Base-by-base conservation (phyloP, 225 moss, liverwort and hornwort species). In the Sphagnum tenellum region DNA sequence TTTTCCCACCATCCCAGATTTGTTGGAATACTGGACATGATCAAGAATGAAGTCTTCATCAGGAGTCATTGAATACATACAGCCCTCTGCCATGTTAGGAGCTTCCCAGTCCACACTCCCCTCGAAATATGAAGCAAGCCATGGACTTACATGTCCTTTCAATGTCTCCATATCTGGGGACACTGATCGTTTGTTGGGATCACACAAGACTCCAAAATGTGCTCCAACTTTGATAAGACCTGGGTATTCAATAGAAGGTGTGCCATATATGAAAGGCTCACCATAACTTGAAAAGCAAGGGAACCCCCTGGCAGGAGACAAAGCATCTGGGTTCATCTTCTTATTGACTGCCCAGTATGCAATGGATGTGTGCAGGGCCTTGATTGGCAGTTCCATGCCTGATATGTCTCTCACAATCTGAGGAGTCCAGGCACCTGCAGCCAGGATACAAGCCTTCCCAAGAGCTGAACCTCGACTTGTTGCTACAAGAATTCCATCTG, bases 21-120 rank as follows among this genome's bases (percentile, higher is more conserved):
- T 53, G 29, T 29, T 29, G 61, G 50, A 69, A 45, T 48, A 67
- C 11, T 92, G 87, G 55, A 98, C 69, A 50, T 75, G 80, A 75
- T 98, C 96, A 8, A 98, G 76, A 73, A 98, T 89, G 70, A 90
- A 98, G 70, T 93, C 93, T 72, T 93, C 93, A 52, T 98, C 96
- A 10, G 90, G 90, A 61, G 90, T 98, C 91, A 91, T 93, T 73
- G 86, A 93, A 64, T 98, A 98, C 70, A 93, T 67, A 62, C 96
- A 98, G 4, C 90, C 93, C 49, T 87, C 60, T 4, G 96, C 87
- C 57, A 90, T 54, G 12, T 79, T 74, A 4, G 96, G 94, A n/a
- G 75, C 80, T 0, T 89, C 86, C 61, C 76, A 78, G 44, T 74
- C 78, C 68, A 98, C 96, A 12, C 52, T 59, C 44, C 85, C 93